Conservation (phyloP, 2,329 filamentous ascomycete genomes). For the Colletotrichum navitas region DNA sequence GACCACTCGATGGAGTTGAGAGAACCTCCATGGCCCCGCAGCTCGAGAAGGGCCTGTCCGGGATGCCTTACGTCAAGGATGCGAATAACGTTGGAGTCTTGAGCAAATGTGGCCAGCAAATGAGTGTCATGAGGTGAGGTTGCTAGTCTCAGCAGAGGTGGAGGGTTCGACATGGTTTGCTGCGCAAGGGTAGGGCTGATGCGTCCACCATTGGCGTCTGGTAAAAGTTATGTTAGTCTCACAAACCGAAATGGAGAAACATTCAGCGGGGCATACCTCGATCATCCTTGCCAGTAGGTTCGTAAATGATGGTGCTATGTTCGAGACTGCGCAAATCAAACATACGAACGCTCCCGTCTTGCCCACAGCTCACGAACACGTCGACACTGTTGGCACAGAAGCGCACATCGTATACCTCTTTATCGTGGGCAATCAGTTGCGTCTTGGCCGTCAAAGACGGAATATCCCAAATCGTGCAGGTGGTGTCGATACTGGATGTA, state of each 20-base stretch:
- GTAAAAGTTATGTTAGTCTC: constrained; percentile 10
- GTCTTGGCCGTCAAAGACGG: constrained; percentile 98
- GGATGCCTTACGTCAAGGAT: constrained; percentile 97
- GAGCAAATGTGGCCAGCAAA: constrained; percentile 95
- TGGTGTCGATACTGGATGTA: constrained; percentile 98
- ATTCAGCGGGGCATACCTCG: constrained; percentile 63
- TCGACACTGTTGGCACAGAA: constrained; percentile 99
- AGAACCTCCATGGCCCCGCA: constrained; percentile 86
- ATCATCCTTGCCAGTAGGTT: constrained; percentile 89
- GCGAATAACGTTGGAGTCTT: constrained; percentile 91
- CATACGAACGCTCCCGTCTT: constrained; percentile 98
- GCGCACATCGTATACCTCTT: constrained; percentile 97
- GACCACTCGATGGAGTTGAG: constrained; percentile 98
- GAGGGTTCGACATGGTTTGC: constrained; percentile 81
- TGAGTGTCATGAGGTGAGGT: constrained; percentile 97
- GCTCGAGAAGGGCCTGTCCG: constrained; percentile 92
- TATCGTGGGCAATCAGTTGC: constrained; percentile 97
- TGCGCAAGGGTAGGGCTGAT: constrained; percentile 82
- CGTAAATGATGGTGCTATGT: constrained; percentile 99
- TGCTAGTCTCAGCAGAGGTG: constrained; percentile 82
- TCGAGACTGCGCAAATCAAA: constrained; percentile 97
- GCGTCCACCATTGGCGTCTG: constrained; percentile 69
- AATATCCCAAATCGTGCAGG: constrained; percentile 99
- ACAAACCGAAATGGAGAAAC: not conserved
- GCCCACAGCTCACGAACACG: constrained; percentile 97